phyloP scores from a whole-genome alignment of 495 filamentous ascomycete species.

The Podospora pseudocomata region DNA sequence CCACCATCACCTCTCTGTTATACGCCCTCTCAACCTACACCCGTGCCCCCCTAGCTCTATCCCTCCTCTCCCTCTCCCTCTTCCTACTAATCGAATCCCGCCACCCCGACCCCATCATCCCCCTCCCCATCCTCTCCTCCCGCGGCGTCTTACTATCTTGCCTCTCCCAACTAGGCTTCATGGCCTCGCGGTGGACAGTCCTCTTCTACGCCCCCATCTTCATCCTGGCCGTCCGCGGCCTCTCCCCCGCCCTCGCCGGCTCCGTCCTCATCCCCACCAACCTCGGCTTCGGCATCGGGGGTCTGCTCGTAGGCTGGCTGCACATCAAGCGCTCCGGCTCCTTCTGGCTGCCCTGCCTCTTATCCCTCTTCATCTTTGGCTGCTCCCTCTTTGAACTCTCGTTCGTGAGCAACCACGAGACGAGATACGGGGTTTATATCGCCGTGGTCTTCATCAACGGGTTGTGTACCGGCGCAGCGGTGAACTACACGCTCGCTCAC shows the following conservation, averaged over 20 bases:
- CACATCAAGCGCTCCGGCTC: constrained; percentile 65
- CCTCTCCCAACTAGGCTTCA: constrained; percentile 63
- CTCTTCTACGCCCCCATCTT: constrained; percentile 75
- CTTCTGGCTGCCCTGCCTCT: constrained; percentile 59
- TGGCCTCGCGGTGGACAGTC: constrained; percentile 74
- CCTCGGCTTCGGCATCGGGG: constrained; percentile 66
- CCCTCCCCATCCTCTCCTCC: constrained; percentile 57
- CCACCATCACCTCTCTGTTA: constrained; percentile 60
- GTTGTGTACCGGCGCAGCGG: constrained; percentile 60
- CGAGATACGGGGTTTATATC: constrained; percentile 48
- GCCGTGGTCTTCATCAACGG: constrained; percentile 60
- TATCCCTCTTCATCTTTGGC: constrained; percentile 53
- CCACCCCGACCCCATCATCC: constrained; percentile 65
- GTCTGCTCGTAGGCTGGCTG: constrained; percentile 62
- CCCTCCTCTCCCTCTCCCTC: constrained; percentile 45
- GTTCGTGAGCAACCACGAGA: constrained; percentile 46
- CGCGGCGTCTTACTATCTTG: constrained; percentile 65
- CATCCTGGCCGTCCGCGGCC: constrained; percentile 64
- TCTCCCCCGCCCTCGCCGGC: constrained; percentile 62
- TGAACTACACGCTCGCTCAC: constrained; percentile 78
- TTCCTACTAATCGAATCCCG: constrained; percentile 61
- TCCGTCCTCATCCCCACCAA: constrained; percentile 74
- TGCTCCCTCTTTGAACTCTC: constrained; percentile 49
- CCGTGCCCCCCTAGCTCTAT: constrained; percentile 55
- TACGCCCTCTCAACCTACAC: constrained; percentile 57